Conservation (phyloP, 2,329 filamentous ascomycete species). For the Macrophomina pseudophaseolina region DNA sequence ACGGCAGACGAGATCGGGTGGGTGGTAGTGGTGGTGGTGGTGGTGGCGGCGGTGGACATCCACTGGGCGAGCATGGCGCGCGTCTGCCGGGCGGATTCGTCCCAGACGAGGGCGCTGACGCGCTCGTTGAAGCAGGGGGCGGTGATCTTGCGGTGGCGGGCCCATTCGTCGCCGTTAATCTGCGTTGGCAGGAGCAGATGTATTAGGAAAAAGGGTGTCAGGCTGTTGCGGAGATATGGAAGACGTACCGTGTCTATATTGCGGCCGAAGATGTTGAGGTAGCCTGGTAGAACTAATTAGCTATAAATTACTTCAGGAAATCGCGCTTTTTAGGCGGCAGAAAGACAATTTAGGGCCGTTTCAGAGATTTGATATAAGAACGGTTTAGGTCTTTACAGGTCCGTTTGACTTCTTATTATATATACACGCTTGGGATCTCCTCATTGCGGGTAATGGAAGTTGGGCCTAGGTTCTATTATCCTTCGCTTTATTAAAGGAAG, state of each 20-base stretch:
- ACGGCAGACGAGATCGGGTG: not conserved
- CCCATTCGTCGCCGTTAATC: slow-evolving; percentile 40
- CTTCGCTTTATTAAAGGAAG: too few species aligned
- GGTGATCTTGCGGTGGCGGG: slow-evolving; percentile 51
- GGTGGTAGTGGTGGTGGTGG: too few species aligned
- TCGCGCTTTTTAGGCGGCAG: not conserved
- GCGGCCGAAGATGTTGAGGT: not conserved
- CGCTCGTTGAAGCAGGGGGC: slow-evolving; percentile 52
- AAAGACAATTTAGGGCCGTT: too few species aligned
- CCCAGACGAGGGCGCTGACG: slow-evolving; percentile 43
- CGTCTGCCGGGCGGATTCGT: not conserved
- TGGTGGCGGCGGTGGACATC: not conserved
- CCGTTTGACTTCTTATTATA: too few species aligned
- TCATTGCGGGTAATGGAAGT: too few species aligned
- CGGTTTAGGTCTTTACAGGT: too few species aligned
- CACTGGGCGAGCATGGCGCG: slow-evolving; percentile 9
- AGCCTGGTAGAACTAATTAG: not conserved
- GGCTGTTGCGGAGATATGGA: not conserved
- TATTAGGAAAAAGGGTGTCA: not conserved
- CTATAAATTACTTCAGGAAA: not conserved
- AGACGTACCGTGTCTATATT: not conserved
- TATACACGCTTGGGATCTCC: too few species aligned
- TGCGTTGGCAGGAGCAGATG: not conserved
- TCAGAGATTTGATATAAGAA: too few species aligned
- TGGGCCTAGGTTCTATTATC: too few species aligned